Conservation (phyloP, 768 basidiomycete genomes). For the Hygrocybe coccinea region DNA sequence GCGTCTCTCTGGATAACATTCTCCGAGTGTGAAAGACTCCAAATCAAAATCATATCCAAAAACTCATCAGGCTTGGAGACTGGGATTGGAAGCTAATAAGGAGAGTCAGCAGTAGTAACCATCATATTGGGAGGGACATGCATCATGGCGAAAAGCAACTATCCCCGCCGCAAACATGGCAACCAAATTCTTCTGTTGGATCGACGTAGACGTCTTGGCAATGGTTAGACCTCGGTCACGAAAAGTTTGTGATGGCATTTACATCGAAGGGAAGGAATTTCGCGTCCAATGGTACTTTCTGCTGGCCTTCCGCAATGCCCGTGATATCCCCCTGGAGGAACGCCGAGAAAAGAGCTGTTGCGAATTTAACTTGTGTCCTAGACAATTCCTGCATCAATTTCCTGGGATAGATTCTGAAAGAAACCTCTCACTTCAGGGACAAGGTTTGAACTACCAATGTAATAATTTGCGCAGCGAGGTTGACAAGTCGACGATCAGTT, state of each 20-base stretch:
- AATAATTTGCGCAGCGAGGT: conserved; percentile 61
- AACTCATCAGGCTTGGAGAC: conserved; percentile 47
- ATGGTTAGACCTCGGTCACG: conserved; percentile 12
- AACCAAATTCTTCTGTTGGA: conserved; percentile 57
- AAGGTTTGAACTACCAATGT: conserved; percentile 63
- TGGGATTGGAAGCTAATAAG: conserved; percentile 46
- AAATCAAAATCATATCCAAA: conserved; percentile 50
- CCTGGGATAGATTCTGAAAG: not conserved
- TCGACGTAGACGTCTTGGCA: conserved; percentile 39
- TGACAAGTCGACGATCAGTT: conserved; percentile 49
- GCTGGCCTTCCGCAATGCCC: conserved; percentile 51
- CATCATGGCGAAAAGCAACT: conserved; percentile 63
- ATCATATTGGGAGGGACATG: conserved; percentile 18
- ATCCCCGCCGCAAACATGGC: conserved; percentile 63
- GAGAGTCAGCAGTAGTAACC: conserved; percentile 3
- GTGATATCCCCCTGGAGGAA: conserved; percentile 51
- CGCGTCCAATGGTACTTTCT: conserved; percentile 38
- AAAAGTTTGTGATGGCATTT: not conserved
- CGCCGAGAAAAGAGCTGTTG: conserved; percentile 46
- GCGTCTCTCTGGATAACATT: conserved; percentile 51
- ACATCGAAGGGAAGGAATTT: conserved; percentile 54
- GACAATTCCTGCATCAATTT: not conserved
- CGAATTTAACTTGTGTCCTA: conserved; percentile 65
- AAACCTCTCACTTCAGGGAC: conserved; percentile 53
- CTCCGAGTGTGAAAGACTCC: conserved; percentile 50